Evolutionary conservation across 768 basidiomycete species (phyloP).

Genomic region (Mycena venus): DNA sequence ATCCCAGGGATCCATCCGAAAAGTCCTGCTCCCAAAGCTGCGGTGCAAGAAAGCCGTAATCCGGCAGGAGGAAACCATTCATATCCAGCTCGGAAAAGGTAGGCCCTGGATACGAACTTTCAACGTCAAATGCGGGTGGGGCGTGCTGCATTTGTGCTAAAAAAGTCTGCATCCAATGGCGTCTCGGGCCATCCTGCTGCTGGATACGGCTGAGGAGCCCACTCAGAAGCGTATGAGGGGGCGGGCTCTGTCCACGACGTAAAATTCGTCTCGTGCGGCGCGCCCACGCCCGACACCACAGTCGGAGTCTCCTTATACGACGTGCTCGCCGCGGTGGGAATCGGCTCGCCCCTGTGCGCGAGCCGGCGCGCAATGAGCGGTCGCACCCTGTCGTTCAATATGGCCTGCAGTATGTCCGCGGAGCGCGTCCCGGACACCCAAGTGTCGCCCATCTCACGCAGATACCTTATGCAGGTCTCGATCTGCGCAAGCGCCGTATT

Average conservation of each 20-base stretch:
- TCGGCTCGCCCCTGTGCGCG: background rate
- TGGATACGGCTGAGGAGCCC: background rate
- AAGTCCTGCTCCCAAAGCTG: too few relatives aligned
- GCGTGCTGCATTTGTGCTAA: background rate
- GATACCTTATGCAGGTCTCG: conserved; percentile 23
- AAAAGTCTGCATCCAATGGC: background rate
- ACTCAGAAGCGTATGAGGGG: background rate
- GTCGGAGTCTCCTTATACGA: background rate
- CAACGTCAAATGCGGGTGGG: too few relatives aligned
- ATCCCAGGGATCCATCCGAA: too few relatives aligned
- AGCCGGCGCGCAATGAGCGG: conserved; percentile 24
- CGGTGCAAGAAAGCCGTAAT: too few relatives aligned
- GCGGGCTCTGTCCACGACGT: too few relatives aligned
- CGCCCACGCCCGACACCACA: background rate
- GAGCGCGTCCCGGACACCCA: conserved; percentile 15
- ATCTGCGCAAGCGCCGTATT: conserved; percentile 23
- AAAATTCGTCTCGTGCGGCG: too few relatives aligned
- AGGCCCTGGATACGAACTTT: background rate
- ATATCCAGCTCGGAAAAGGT: background rate
- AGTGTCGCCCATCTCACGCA: conserved; percentile 17
- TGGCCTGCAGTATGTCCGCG: background rate
- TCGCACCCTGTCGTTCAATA: conserved; percentile 2
- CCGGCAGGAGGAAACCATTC: too few relatives aligned
- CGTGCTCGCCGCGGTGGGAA: background rate
- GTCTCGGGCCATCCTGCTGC: too few relatives aligned